A percentile compares a stretch with the other conserved stretches of the same genome.
These are phyloP conservation scores for Daldinia sp. DNA, from an alignment of 2,329 filamentous ascomycete genomes.

Conservation along the genomic window DNA sequence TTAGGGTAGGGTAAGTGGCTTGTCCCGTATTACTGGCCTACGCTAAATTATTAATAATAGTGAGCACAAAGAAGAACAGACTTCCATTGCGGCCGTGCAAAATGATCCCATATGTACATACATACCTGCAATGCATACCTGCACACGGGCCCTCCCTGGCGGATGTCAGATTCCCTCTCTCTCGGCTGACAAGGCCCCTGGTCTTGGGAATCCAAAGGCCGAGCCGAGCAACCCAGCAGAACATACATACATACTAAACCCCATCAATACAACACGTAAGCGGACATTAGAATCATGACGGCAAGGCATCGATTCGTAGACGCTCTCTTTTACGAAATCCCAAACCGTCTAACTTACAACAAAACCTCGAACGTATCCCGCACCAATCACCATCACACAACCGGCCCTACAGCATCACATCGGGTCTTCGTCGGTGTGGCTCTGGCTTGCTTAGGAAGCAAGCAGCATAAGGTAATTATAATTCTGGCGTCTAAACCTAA, in stretches of 20 bases:
- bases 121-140: too few relatives aligned
- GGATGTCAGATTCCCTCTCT: conserved; percentile 26
- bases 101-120: background rate
- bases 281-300: conserved; percentile 17
- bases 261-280: conserved; percentile 28
- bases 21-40: conserved; percentile 7
- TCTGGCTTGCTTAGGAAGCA: conserved; percentile 15
- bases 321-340: background rate
- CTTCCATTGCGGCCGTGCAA: conserved; percentile 25
- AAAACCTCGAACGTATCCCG: conserved; percentile 16
- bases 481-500: background rate
- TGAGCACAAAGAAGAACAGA: background rate
- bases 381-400: conserved; percentile 14
- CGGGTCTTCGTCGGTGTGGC: conserved; percentile 40
- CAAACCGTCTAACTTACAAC: conserved; percentile 1
- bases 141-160: background rate
- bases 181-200: conserved; percentile 23
- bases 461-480: too few relatives aligned
- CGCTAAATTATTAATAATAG: conserved; percentile 7
- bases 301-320: conserved; percentile 16
- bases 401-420: background rate
- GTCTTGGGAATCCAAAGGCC: conserved; percentile 23
- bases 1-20: conserved; percentile 31
- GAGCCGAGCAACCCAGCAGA: background rate
- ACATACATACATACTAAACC: conserved; percentile 6